Percentiles rank a stretch among this genome's conserved stretches.
phyloP scores from a whole-genome alignment of 163 green algal genomes.

The Chlorella variabilis region DNA sequence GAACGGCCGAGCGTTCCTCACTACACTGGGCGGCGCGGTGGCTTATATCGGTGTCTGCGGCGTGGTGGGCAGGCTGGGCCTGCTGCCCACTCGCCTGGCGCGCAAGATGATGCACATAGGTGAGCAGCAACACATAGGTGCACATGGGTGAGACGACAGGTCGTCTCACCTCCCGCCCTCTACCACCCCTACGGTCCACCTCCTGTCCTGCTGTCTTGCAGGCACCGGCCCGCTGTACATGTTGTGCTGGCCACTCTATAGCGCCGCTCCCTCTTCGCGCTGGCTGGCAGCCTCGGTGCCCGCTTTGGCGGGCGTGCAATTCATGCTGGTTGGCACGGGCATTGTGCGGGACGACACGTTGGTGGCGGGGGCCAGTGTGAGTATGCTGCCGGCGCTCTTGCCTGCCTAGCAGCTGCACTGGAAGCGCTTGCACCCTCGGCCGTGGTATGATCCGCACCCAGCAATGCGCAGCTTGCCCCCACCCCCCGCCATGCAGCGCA shows the following conservation, averaged over 20 bases:
- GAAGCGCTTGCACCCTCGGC: background rate
- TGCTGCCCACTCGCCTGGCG: background rate
- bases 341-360: conserved; percentile 64
- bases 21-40: background rate
- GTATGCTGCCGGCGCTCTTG: too few species aligned
- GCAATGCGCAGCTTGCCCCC: too few species aligned
- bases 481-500: conserved; percentile 14
- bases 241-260: conserved; percentile 46
- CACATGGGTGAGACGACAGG: too few species aligned
- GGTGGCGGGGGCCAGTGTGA: conserved; percentile 49
- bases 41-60: background rate
- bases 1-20: background rate
- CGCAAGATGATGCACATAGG: conserved; percentile 22
- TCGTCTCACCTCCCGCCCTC: too few species aligned
- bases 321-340: conserved; percentile 69
- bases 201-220: conserved; percentile 10
- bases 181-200: background rate
- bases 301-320: conserved; percentile 18
- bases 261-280: background rate
- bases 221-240: conserved; percentile 41
- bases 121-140: too few species aligned
- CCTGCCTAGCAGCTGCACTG: background rate
- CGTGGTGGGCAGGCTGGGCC: background rate
- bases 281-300: conserved; percentile 35
- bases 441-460: too few species aligned